A percentile compares a stretch with the other conserved stretches of the same genome.
Conservation (phyloP, 2,329 filamentous ascomycete genomes). For the Akanthomyces lecanii region DNA sequence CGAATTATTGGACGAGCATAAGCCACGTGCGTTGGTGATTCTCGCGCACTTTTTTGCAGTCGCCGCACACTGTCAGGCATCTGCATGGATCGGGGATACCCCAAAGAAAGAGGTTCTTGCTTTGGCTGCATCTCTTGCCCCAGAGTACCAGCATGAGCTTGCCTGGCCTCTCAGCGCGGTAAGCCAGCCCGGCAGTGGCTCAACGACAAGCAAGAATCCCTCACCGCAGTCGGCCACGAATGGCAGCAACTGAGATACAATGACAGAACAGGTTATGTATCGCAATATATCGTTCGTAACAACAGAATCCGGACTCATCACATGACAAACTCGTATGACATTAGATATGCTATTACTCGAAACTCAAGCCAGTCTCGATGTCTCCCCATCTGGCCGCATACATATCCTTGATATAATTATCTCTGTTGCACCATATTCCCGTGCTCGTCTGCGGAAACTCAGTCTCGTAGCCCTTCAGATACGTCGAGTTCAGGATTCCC, state of each 20-base stretch:
- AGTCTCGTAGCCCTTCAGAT: not conserved
- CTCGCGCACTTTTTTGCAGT: constrained; percentile 25
- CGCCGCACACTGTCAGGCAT: constrained; percentile 15
- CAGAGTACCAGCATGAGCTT: constrained; percentile 14
- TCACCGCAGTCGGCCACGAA: no score
- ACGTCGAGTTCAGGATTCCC: not conserved
- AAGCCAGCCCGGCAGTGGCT: not conserved
- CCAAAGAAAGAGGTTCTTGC: constrained; percentile 16
- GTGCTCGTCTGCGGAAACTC: constrained; percentile 1
- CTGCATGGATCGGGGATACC: constrained; percentile 20
- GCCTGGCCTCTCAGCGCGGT: constrained; percentile 17
- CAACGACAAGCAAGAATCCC: not conserved
- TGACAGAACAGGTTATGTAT: no score
- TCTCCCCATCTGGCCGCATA: constrained; percentile 1
- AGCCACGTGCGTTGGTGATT: constrained; percentile 23
- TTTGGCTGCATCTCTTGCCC: constrained; percentile 12
- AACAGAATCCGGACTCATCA: no score
- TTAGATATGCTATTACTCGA: constrained; percentile 34
- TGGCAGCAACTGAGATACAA: no score
- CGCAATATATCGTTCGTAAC: no score
- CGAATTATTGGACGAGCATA: constrained; percentile 19
- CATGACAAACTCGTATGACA: no score
- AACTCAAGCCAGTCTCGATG: constrained; percentile 23
- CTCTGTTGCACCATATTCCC: constrained; percentile 3
- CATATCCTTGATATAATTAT: constrained; percentile 7